Percentiles rank a stretch among this genome's conserved stretches.
Evolutionary conservation across 2,329 filamentous ascomycete genomes (phyloP).

Genomic region (Fonsecaea nubica): DNA sequence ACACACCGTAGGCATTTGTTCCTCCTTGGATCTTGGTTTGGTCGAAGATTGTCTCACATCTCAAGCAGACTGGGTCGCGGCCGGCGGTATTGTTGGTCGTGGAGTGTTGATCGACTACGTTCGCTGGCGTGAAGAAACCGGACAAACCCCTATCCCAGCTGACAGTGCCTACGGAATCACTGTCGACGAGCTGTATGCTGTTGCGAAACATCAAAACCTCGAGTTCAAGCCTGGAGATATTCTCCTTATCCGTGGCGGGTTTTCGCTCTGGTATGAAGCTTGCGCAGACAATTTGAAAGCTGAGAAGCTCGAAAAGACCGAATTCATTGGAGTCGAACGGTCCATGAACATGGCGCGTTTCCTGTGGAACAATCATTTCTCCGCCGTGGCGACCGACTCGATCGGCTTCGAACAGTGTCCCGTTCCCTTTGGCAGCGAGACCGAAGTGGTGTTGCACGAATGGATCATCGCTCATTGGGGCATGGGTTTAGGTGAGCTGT

Average conservation of each 20-base stretch:
- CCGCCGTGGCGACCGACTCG: constrained; percentile 44
- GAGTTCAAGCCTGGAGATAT: constrained; percentile 16
- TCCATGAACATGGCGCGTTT: constrained; percentile 44
- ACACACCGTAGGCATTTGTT: constrained; percentile 9
- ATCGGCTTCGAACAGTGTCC: constrained; percentile 39
- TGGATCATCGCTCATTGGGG: constrained; percentile 38
- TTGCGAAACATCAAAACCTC: constrained; percentile 11
- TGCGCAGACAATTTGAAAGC: background rate
- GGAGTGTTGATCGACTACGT: constrained; percentile 64
- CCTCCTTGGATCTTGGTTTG: no score
- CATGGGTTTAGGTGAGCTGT: constrained; percentile 38
- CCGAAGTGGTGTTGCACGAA: constrained; percentile 18
- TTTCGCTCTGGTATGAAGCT: constrained; percentile 8
- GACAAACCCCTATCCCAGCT: background rate
- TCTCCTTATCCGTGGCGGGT: constrained; percentile 10
- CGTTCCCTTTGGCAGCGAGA: background rate
- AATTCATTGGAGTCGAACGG: constrained; percentile 17
- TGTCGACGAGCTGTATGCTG: background rate
- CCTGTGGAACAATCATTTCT: constrained; percentile 44
- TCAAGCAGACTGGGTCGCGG: constrained; percentile 10
- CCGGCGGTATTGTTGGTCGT: constrained; percentile 60
- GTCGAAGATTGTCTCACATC: no score
- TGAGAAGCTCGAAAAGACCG: constrained; percentile 2
- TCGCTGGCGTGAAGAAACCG: constrained; percentile 8
- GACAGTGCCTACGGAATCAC: constrained; percentile 5